These are phyloP conservation scores for Umbellularia californica DNA, from an alignment of 164 flowering plant genomes.

Conservation along the genomic window DNA sequence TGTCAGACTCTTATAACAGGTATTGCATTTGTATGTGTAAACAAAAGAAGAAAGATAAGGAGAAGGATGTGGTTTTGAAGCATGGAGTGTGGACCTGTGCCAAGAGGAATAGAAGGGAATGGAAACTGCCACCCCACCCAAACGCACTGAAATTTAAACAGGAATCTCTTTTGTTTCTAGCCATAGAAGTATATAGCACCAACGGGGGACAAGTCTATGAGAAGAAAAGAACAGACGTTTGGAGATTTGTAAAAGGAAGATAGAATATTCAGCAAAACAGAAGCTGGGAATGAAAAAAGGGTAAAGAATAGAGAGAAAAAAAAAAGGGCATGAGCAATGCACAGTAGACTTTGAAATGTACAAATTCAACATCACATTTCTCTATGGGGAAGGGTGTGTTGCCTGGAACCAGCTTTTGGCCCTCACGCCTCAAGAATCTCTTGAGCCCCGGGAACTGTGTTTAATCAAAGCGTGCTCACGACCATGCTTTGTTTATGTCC, in stretches of 20 bases:
- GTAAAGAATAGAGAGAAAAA: not conserved
- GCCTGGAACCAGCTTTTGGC: constrained; percentile 44
- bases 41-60: not conserved
- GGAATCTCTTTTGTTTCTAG: constrained; percentile 14
- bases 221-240: constrained; percentile 28
- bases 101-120: constrained; percentile 33
- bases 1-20: not conserved
- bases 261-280: constrained; percentile 7
- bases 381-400: constrained; percentile 7
- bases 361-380: constrained; percentile 4
- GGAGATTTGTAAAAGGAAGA: constrained; percentile 11
- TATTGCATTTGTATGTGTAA: not conserved
- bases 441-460: constrained; percentile 26
- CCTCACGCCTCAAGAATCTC: constrained; percentile 45
- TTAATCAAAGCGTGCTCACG: constrained; percentile 12
- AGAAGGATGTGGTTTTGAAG: constrained; percentile 24
- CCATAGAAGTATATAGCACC: not conserved
- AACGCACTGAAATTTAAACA: constrained; percentile 29
- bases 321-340: not conserved
- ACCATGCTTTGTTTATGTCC: not conserved
- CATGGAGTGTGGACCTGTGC: constrained; percentile 15
- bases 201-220: constrained; percentile 14
- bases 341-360: constrained; percentile 6
- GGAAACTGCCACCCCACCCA: constrained; percentile 27
- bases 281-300: constrained; percentile 1